phyloP scores from a whole-genome alignment of 2,329 filamentous ascomycete species.

The Colletotrichum caudatum region DNA sequence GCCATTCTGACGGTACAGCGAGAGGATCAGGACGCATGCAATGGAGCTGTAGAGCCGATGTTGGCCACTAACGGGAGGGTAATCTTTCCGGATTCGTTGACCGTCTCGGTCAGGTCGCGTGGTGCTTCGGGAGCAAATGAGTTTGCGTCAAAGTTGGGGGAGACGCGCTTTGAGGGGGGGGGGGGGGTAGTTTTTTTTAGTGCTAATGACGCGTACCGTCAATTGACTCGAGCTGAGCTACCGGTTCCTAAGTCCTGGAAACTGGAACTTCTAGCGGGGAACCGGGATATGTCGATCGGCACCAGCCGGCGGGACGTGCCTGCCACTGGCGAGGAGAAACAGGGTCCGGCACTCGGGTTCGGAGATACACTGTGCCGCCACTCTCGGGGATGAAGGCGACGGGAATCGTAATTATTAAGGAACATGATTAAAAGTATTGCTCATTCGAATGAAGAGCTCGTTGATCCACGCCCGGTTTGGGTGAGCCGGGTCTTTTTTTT shows the following conservation, averaged over 20 bases:
- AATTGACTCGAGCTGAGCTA: conserved; percentile 22
- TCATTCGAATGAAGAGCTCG: background rate
- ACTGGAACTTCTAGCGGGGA: conserved; percentile 22
- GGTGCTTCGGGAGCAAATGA: background rate
- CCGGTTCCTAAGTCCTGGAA: background rate
- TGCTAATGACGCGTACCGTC: conserved; percentile 27
- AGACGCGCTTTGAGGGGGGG: conserved; percentile 26
- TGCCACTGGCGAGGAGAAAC: background rate
- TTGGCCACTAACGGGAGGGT: background rate
- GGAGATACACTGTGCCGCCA: conserved; percentile 33
- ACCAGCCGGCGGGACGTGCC: conserved; percentile 20
- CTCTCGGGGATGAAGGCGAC: background rate
- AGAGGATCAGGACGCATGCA: conserved; percentile 4
- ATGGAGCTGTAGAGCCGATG: background rate
- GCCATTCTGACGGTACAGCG: conserved; percentile 34
- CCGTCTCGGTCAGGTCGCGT: background rate
- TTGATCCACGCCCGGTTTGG: conserved; percentile 21
- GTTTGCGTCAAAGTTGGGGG: background rate
- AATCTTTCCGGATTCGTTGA: background rate
- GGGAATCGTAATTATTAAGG: background rate
- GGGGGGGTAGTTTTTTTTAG: conserved; percentile 28
- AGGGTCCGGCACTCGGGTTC: conserved; percentile 28
- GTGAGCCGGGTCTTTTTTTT: conserved; percentile 8
- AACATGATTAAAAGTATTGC: background rate
- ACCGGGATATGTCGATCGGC: conserved; percentile 27